Percentiles rank a stretch among this genome's conserved stretches.
phyloP scores from a whole-genome alignment of 2,329 filamentous ascomycete genomes.

The Aspergillus sojae region DNA sequence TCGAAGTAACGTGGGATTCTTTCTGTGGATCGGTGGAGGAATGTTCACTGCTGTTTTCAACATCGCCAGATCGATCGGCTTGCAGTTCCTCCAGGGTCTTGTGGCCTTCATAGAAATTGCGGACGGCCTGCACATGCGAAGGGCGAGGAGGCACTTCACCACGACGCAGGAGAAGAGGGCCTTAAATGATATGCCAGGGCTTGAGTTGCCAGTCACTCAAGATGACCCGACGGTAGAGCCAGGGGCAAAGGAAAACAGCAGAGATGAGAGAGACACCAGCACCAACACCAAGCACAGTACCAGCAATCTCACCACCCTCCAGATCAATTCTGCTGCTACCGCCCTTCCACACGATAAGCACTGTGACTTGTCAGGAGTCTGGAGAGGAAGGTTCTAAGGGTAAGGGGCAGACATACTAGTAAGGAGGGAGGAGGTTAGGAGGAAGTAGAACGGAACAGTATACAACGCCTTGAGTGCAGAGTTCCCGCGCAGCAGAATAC shows the following conservation, averaged over 20 bases:
- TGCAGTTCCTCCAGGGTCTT: constrained; percentile 21
- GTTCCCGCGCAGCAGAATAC: constrained; percentile 12
- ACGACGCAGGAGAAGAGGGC: constrained; percentile 21
- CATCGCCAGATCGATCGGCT: constrained; percentile 10
- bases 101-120: constrained; percentile 22
- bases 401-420: constrained; percentile 13
- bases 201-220: constrained; percentile 18
- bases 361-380: not conserved
- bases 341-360: constrained; percentile 26
- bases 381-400: too few relatives aligned
- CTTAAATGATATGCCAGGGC: constrained; percentile 15
- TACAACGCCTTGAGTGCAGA: constrained; percentile 15
- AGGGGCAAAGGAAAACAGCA: constrained; percentile 17
- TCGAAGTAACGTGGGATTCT: too few relatives aligned
- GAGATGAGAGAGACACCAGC: constrained; percentile 12
- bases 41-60: too few relatives aligned
- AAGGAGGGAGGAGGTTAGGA: constrained; percentile 18
- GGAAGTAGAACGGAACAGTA: constrained; percentile 20
- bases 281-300: constrained; percentile 17
- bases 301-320: constrained; percentile 10
- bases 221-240: constrained; percentile 19
- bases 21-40: too few relatives aligned
- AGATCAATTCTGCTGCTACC: constrained; percentile 18
- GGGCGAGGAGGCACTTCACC: constrained; percentile 16
- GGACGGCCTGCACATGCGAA: constrained; percentile 4